phyloP scores from a whole-genome alignment of 108 stramenopile species.

The Tribonema minus region DNA sequence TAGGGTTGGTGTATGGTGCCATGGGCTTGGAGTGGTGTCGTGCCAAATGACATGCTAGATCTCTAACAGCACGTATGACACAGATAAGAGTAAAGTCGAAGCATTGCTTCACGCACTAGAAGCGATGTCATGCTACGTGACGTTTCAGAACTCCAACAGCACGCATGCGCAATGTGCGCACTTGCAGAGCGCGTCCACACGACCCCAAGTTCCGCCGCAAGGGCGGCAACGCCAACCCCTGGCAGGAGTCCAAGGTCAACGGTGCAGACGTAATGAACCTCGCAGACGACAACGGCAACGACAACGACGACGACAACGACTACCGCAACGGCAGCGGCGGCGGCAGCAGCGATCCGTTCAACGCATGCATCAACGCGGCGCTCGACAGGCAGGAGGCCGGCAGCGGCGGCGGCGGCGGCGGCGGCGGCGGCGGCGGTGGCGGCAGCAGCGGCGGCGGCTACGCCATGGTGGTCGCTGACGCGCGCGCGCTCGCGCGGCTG shows the following conservation, averaged over 20 bases:
- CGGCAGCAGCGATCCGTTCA: conserved; percentile 45
- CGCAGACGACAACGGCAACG: conserved; percentile 30
- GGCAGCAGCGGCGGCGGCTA: conserved; percentile 23
- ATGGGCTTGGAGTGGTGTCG: too few relatives aligned
- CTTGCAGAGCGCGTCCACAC: background rate
- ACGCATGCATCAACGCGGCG: conserved; percentile 45
- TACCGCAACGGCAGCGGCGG: conserved; percentile 2
- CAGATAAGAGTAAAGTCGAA: background rate
- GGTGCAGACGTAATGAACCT: conserved; percentile 42
- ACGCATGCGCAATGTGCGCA: background rate
- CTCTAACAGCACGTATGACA: background rate
- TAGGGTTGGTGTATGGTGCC: too few relatives aligned
- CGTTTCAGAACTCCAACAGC: background rate
- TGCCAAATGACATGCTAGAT: too few relatives aligned
- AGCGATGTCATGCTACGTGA: background rate
- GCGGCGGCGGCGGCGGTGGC: background rate
- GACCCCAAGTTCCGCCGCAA: background rate
- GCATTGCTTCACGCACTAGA: background rate
- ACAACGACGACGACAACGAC: conserved; percentile 22
- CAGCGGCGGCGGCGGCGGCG: background rate
- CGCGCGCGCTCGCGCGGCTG: conserved; percentile 14
- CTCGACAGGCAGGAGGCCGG: conserved; percentile 51
- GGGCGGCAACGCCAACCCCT: background rate
- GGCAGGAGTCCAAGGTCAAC: conserved; percentile 24
- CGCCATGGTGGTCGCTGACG: conserved; percentile 40